These are phyloP conservation scores for Metschnikowia amazonensis DNA, from an alignment of 805 yeast species.

Conservation along the genomic window DNA sequence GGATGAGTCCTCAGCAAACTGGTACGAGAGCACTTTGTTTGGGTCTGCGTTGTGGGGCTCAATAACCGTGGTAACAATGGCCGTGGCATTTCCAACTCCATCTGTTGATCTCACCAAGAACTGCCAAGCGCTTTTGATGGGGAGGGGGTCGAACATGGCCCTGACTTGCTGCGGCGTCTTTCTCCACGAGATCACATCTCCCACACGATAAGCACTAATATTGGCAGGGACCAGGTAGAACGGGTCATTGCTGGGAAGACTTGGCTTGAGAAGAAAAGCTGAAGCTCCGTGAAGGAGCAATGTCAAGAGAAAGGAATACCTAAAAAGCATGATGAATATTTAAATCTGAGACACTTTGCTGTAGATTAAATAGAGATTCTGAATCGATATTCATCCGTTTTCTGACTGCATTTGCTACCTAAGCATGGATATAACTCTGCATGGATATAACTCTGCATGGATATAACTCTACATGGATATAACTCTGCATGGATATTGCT, in stretches of 20 bases:
- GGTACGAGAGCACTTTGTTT: slow-evolving; percentile 19
- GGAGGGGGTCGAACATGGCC: slow-evolving; percentile 7
- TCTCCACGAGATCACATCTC: slow-evolving; percentile 11
- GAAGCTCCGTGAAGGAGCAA: neutral
- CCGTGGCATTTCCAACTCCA: slow-evolving; percentile 19
- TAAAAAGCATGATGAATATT: neutral
- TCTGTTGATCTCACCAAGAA: slow-evolving; percentile 23
- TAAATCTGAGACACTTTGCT: too few relatives aligned
- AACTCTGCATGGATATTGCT: too few relatives aligned
- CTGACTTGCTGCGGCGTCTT: slow-evolving; percentile 6
- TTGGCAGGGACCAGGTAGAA: slow-evolving; percentile 11
- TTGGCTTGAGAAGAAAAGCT: neutral
- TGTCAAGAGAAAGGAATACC: neutral
- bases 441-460: too few relatives aligned
- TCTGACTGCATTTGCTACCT: too few relatives aligned
- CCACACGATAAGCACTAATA: slow-evolving; percentile 3
- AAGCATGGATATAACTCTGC: too few relatives aligned
- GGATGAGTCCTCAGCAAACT: slow-evolving; percentile 21
- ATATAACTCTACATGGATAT: too few relatives aligned
- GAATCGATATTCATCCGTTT: too few relatives aligned
- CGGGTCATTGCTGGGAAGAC: slow-evolving; percentile 8
- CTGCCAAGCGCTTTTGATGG: slow-evolving; percentile 20
- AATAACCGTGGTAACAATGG: slow-evolving; percentile 21
- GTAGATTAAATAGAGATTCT: too few relatives aligned
- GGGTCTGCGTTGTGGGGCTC: slow-evolving; percentile 24